Evolutionary conservation across 2,329 filamentous ascomycete genomes (phyloP).

Genomic region (Coniosporium tulheliwenetii): DNA sequence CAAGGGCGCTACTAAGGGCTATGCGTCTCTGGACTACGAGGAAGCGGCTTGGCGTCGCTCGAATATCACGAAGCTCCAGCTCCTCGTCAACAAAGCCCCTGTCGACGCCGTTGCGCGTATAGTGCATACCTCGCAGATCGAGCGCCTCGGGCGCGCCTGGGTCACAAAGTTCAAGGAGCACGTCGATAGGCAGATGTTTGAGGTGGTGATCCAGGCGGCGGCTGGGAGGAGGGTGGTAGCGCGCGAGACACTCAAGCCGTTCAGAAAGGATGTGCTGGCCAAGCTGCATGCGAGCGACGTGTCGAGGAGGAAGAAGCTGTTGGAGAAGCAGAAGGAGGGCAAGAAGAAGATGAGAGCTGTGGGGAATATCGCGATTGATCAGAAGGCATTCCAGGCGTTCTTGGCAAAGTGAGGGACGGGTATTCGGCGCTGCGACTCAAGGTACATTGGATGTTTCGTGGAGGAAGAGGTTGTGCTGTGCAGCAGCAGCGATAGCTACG

Average conservation of each 20-base stretch:
- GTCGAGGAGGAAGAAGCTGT: constrained; percentile 62
- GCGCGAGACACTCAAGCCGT: constrained; percentile 89
- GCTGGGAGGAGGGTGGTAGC: constrained; percentile 73
- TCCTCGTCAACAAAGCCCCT: constrained; percentile 83
- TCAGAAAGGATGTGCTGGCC: constrained; percentile 83
- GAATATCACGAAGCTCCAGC: constrained; percentile 73
- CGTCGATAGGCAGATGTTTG: constrained; percentile 92
- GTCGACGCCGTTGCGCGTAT: constrained; percentile 92
- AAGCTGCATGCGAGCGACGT: constrained; percentile 91
- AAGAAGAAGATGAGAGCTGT: constrained; percentile 72
- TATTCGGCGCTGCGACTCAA: too few relatives aligned
- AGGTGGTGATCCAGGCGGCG: constrained; percentile 86
- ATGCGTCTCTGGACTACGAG: constrained; percentile 92
- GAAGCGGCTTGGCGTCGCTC: constrained; percentile 76
- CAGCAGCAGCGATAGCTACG: too few relatives aligned
- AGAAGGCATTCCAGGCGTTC: constrained; percentile 89
- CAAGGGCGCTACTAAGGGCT: constrained; percentile 86
- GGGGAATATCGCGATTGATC: constrained; percentile 87
- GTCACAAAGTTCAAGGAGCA: constrained; percentile 95
- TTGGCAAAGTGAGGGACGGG: constrained; percentile 48
- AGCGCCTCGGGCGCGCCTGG: constrained; percentile 72
- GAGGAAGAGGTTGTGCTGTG: too few relatives aligned
- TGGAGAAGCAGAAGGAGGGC: constrained; percentile 95
- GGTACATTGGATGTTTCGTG: too few relatives aligned
- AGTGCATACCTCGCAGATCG: constrained; percentile 67